These are phyloP conservation scores for Xylaria digitata DNA, from an alignment of 2,329 filamentous ascomycete species.

Conservation along the genomic window DNA sequence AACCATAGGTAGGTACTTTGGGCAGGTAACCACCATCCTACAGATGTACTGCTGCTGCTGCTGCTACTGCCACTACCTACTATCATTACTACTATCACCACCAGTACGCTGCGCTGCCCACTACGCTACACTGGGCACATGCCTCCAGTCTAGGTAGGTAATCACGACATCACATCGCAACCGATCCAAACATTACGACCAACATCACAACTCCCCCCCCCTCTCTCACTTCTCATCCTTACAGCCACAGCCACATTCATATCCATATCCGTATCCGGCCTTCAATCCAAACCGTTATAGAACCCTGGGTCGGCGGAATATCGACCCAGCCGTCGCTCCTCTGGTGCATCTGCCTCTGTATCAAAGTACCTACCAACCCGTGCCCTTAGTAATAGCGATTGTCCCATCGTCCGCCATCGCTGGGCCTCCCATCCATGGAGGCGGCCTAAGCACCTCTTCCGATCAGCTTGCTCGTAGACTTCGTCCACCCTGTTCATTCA, in stretches of 20 bases:
- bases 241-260: not conserved
- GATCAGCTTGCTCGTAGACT: conserved; percentile 13
- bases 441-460: conserved; percentile 15
- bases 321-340: not conserved
- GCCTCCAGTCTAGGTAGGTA: conserved; percentile 25
- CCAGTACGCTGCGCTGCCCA: not conserved
- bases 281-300: conserved; percentile 4
- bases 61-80: not conserved
- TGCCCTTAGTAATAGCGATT: not conserved
- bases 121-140: conserved; percentile 5
- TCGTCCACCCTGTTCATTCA: conserved; percentile 3
- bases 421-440: conserved; percentile 25
- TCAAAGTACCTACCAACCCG: too few species aligned
- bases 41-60: not conserved
- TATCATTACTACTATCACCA: too few species aligned
- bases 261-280: not conserved
- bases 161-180: conserved; percentile 36
- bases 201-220: conserved; percentile 26
- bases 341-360: not conserved
- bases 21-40: too few species aligned
- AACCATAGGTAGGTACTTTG: not conserved
- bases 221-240: too few species aligned
- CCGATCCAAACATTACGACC: conserved; percentile 22
- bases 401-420: conserved; percentile 8
- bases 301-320: not conserved